Conservation (phyloP, 2,329 filamentous ascomycete species). For the Fusarium metavorans region DNA sequence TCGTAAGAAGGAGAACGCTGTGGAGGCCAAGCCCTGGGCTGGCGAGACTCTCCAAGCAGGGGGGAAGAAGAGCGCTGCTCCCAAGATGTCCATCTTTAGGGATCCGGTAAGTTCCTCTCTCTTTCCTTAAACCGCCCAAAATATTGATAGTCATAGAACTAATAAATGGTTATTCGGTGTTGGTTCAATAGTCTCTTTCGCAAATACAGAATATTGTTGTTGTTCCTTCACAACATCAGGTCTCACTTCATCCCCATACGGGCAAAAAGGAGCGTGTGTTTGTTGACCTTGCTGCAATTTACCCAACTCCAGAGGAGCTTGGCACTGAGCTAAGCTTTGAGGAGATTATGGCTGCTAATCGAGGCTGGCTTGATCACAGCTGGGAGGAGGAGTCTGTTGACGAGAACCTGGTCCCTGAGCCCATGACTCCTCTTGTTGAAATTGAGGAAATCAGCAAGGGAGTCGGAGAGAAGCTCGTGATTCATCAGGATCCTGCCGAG, state of each 20-base stretch:
- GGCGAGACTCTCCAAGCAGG: slow-evolving; percentile 91
- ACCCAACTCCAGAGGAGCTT: slow-evolving; percentile 79
- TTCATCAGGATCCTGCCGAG: slow-evolving; percentile 45
- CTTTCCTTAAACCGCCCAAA: slow-evolving; percentile 60
- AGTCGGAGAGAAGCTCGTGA: slow-evolving; percentile 40
- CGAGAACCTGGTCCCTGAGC: slow-evolving; percentile 49
- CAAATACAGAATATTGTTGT: slow-evolving; percentile 76
- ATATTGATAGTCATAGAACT: slow-evolving; percentile 97
- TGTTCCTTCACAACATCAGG: slow-evolving; percentile 79
- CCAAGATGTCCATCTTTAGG: slow-evolving; percentile 94
- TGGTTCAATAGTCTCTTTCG: slow-evolving; percentile 66
- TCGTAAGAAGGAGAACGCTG: slow-evolving; percentile 91
- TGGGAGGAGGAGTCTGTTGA: slow-evolving; percentile 63
- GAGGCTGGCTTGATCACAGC: slow-evolving; percentile 74
- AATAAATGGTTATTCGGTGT: slow-evolving; percentile 72
- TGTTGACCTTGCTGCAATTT: slow-evolving; percentile 87
- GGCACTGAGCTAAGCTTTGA: slow-evolving; percentile 89
- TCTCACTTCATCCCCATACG: slow-evolving; percentile 83
- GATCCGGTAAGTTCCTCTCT: slow-evolving; percentile 78
- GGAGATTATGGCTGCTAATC: slow-evolving; percentile 83
- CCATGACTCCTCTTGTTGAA: slow-evolving; percentile 44
- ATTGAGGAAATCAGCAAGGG: slow-evolving; percentile 48
- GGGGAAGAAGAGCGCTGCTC: slow-evolving; percentile 78
- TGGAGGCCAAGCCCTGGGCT: slow-evolving; percentile 89
- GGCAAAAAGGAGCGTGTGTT: slow-evolving; percentile 89